phyloP scores from a whole-genome alignment of 805 yeast species.

The Ogataea sp. region DNA sequence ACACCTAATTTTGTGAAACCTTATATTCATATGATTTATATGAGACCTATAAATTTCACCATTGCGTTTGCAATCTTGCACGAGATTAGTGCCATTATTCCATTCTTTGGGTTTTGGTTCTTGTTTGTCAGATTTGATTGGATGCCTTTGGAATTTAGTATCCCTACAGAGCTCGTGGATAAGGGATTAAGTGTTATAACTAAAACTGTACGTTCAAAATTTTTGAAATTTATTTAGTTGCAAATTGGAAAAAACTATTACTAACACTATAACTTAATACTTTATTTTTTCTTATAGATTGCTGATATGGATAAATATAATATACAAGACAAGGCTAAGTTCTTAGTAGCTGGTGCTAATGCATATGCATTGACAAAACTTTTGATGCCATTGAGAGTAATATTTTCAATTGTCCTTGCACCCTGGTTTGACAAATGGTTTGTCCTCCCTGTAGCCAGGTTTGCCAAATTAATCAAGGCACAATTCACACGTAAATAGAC shows the following conservation, averaged over 20 bases:
- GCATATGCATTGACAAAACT: constrained; percentile 27
- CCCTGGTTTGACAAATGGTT: constrained; percentile 28
- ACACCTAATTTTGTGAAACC: not conserved
- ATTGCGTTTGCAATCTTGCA: constrained; percentile 42
- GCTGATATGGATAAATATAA: constrained; percentile 4
- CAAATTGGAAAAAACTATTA: no score
- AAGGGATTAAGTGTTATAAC: constrained; percentile 41
- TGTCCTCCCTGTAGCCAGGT: constrained; percentile 20
- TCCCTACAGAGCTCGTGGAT: constrained; percentile 41
- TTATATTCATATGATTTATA: not conserved
- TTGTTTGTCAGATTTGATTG: constrained; percentile 33
- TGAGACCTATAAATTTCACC: constrained; percentile 27
- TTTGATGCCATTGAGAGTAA: constrained; percentile 21
- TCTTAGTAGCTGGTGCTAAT: constrained; percentile 27
- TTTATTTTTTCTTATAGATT: no score
- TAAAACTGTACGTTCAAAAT: constrained; percentile 27
- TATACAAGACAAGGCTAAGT: constrained; percentile 18
- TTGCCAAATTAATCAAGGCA: not conserved
- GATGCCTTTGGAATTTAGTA: constrained; percentile 36
- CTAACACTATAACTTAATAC: no score
- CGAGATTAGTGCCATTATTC: constrained; percentile 45
- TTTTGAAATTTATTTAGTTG: no score
- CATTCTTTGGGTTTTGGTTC: constrained; percentile 45
- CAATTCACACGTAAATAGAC: no score
- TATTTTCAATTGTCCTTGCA: constrained; percentile 21